A percentile compares a stretch with the other conserved stretches of the same genome.
Conservation (phyloP, 208 protist genomes). For the Trypanosoma scelopori region DNA sequence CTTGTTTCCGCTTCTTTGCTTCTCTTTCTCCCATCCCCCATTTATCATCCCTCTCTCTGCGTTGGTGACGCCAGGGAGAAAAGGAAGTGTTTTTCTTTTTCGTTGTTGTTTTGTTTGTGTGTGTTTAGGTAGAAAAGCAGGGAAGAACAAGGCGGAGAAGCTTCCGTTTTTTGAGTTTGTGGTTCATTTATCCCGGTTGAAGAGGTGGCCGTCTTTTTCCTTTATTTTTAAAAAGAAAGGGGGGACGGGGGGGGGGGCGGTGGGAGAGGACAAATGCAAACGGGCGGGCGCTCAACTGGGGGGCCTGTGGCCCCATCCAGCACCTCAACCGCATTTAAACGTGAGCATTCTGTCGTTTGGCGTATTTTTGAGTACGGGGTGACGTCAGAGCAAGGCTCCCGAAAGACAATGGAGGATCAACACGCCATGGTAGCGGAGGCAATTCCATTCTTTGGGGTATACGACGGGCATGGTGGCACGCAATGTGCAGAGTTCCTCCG, state of each 20-base stretch:
- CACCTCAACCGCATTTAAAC: no score
- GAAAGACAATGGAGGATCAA: conserved; percentile 90
- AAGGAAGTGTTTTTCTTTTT: no score
- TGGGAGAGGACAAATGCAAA: no score
- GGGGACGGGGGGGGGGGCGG: no score
- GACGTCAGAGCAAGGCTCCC: conserved; percentile 77
- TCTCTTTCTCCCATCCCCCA: not conserved
- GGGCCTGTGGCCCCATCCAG: no score
- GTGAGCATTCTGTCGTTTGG: conserved; percentile 20
- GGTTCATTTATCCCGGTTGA: not conserved
- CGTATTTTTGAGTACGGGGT: conserved; percentile 78
- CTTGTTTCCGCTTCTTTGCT: conserved; percentile 25
- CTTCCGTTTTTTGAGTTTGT: not conserved
- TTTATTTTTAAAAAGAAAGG: not conserved
- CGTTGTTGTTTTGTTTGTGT: not conserved
- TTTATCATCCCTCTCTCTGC: conserved; percentile 5
- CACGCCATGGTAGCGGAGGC: conserved; percentile 80
- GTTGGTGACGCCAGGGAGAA: not conserved
- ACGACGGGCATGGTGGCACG: conserved; percentile 88
- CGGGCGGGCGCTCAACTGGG: no score
- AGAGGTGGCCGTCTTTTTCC: not conserved
- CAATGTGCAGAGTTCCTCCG: conserved; percentile 85
- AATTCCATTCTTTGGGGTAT: conserved; percentile 87
- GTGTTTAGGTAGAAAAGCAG: conserved; percentile 3
- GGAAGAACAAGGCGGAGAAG: not conserved